These are phyloP conservation scores for Aspergillus sp. DNA, from an alignment of 2,329 filamentous ascomycete genomes.

Conservation along the genomic window DNA sequence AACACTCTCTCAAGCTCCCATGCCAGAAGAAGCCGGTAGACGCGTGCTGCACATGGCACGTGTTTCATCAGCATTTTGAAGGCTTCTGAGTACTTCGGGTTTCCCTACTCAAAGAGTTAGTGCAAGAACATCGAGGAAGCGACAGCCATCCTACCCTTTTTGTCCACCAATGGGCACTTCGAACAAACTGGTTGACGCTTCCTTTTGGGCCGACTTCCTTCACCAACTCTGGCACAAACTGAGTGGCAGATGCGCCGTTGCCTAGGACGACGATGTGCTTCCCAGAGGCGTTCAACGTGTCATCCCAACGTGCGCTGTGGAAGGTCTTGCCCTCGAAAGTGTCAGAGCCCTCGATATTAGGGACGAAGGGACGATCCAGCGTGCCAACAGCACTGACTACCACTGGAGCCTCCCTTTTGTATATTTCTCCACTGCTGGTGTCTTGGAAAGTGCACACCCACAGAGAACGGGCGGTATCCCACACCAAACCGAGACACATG, in stretches of 20 bases:
- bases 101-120: no score
- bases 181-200: background rate
- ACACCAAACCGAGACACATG: background rate
- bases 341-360: background rate
- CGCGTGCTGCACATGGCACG: background rate
- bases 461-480: background rate
- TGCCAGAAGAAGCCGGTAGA: background rate
- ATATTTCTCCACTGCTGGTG: background rate
- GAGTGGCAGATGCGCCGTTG: background rate
- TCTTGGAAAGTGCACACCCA: background rate
- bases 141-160: no score
- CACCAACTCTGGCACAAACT: conserved; percentile 3
- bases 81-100: background rate
- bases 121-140: no score
- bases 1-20: background rate
- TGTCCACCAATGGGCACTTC: conserved; percentile 2
- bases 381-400: background rate
- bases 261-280: conserved; percentile 4
- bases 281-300: background rate
- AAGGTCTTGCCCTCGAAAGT: background rate
- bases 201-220: background rate
- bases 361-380: background rate
- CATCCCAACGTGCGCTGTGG: background rate
- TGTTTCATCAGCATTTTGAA: background rate
- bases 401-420: background rate